Evolutionary conservation across 768 basidiomycete species (phyloP).

Genomic region (Lepiota subincarnata): DNA sequence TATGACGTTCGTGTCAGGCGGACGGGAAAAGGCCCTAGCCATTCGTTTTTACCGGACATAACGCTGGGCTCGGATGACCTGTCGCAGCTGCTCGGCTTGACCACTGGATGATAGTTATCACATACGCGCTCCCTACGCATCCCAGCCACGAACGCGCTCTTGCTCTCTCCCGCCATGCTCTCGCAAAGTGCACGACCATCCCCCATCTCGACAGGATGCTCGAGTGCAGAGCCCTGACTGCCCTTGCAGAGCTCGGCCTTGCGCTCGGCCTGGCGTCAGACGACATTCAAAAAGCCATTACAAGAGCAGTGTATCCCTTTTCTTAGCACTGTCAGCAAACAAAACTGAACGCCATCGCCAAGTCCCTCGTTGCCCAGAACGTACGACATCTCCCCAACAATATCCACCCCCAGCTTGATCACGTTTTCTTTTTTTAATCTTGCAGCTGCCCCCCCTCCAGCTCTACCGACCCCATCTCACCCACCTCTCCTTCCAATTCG

Average conservation of each 20-base stretch:
- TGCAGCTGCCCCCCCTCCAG: constrained; percentile 62
- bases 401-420: neutral
- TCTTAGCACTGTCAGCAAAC: neutral
- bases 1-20: no score
- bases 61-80: no score
- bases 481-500: constrained; percentile 58
- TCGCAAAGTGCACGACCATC: constrained; percentile 51
- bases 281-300: constrained; percentile 67
- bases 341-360: constrained; percentile 4
- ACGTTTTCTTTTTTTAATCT: neutral
- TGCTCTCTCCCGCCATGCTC: constrained; percentile 48
- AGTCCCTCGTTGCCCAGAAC: constrained; percentile 58
- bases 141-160: constrained; percentile 50
- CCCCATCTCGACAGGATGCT: constrained; percentile 49
- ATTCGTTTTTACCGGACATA: neutral
- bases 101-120: constrained; percentile 3
- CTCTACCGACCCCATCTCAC: constrained; percentile 56
- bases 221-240: constrained; percentile 71
- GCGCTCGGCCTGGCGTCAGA: constrained; percentile 41
- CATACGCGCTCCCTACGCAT: constrained; percentile 51
- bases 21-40: no score
- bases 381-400: constrained; percentile 29
- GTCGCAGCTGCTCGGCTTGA: neutral
- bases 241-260: constrained; percentile 66
- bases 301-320: constrained; percentile 56